Percentiles rank a stretch among this genome's conserved stretches.
phyloP scores from a whole-genome alignment of 306 rosid genomes.

The Pyrus pyrifolia region DNA sequence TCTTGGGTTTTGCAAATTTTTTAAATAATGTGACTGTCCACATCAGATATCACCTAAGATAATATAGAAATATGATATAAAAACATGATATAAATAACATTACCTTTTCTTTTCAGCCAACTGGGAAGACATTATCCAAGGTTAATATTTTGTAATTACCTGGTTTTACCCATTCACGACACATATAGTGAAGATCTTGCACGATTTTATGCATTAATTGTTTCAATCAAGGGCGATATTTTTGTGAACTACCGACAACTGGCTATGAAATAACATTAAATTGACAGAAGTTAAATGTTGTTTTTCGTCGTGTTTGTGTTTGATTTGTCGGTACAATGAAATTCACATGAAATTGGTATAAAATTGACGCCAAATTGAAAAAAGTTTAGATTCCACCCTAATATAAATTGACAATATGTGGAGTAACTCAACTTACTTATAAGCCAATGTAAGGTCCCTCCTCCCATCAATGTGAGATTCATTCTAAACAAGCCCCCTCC shows the following conservation, averaged over 20 bases:
- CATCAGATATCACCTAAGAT: no score
- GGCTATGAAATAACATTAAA: background rate
- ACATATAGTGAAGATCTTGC: background rate
- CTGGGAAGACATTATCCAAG: background rate
- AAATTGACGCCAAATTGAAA: no score
- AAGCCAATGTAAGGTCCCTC: fast-evolving
- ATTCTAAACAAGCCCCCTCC: no score
- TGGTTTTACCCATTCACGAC: background rate
- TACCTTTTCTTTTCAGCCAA: background rate
- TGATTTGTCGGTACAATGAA: background rate
- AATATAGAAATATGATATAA: no score
- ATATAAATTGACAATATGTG: no score
- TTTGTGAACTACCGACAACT: background rate
- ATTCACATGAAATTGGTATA: no score
- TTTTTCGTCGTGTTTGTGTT: background rate
- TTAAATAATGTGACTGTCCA: no score
- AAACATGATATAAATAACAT: no score
- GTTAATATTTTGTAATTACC: background rate
- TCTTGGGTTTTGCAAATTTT: no score
- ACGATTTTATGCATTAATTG: background rate
- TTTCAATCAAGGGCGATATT: background rate
- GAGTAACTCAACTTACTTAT: no score
- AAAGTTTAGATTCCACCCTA: no score
- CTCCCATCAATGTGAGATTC: no score
- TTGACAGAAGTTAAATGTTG: background rate